phyloP scores from a whole-genome alignment of 140 eudicot genomes.

The Cichorium intybus region DNA sequence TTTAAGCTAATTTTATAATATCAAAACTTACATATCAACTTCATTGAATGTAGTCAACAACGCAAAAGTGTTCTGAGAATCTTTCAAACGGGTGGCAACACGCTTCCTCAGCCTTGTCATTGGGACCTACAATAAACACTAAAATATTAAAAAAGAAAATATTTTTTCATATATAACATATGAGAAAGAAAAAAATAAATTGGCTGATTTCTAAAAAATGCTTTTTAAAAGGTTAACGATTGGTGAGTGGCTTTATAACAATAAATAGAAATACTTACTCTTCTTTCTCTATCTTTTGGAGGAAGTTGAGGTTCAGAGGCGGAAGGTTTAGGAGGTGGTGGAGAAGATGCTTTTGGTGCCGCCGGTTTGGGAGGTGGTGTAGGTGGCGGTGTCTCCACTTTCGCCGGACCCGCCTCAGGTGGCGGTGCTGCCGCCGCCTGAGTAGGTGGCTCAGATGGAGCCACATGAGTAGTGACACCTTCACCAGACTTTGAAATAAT shows the following conservation, averaged over 20 bases:
- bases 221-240: too few relatives aligned
- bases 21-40: conserved; percentile 60
- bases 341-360: conserved; percentile 37
- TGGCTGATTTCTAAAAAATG: too few relatives aligned
- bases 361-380: conserved; percentile 34
- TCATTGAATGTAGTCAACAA: conserved; percentile 69
- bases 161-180: too few relatives aligned
- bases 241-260: too few relatives aligned
- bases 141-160: not conserved
- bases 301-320: conserved; percentile 69
- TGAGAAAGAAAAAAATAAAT: too few relatives aligned
- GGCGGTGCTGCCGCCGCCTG: too few relatives aligned
- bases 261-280: conserved; percentile 40
- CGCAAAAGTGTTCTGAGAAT: conserved; percentile 75
- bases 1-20: not conserved
- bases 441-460: conserved; percentile 54
- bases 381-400: conserved; percentile 38
- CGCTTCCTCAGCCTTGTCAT: conserved; percentile 78
- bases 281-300: conserved; percentile 76
- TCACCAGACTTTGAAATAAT: conserved; percentile 52
- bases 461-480: conserved; percentile 54
- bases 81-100: conserved; percentile 72
- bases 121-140: conserved; percentile 45
- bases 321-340: conserved; percentile 44
- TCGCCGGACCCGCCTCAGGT: conserved; percentile 36